phyloP scores from a whole-genome alignment of 257 asterid genomes.

The Solanum rostratum region DNA sequence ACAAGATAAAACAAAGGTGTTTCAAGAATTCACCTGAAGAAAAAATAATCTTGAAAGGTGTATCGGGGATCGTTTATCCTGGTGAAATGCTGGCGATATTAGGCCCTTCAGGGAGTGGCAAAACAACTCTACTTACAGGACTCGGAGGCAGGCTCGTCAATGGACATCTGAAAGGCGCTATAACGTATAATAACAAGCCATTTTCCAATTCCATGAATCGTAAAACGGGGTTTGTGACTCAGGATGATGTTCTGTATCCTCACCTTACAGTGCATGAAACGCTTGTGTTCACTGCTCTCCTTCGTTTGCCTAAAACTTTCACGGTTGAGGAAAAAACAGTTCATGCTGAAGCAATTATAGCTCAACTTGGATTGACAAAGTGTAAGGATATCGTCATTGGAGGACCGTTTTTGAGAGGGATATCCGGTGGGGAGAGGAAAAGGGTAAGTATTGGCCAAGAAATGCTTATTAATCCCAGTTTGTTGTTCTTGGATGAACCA shows the following conservation, averaged over 20 bases:
- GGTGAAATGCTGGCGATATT: slow-evolving; percentile 80
- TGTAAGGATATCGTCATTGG: slow-evolving; percentile 51
- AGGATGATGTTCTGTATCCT: slow-evolving; percentile 68
- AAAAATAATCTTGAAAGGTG: slow-evolving; percentile 48
- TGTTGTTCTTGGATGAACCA: slow-evolving; percentile 74
- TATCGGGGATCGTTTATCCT: slow-evolving; percentile 46
- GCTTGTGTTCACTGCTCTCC: slow-evolving; percentile 54
- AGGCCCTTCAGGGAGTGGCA: slow-evolving; percentile 94
- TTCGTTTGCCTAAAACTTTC: slow-evolving; percentile 45
- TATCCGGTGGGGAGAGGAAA: slow-evolving; percentile 78
- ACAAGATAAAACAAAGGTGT: slow-evolving; percentile 25
- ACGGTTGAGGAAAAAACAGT: slow-evolving; percentile 22
- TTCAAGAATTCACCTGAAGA: slow-evolving; percentile 17
- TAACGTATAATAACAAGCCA: slow-evolving; percentile 48
- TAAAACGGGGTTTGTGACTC: slow-evolving; percentile 69
- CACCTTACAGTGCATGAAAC: slow-evolving; percentile 78
- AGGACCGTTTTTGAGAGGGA: slow-evolving; percentile 34
- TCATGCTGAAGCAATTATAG: slow-evolving; percentile 40
- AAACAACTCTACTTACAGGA: slow-evolving; percentile 69
- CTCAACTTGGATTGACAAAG: slow-evolving; percentile 46
- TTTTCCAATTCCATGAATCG: slow-evolving; percentile 48
- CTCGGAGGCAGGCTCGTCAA: slow-evolving; percentile 50
- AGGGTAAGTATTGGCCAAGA: slow-evolving; percentile 83
- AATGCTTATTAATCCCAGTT: slow-evolving; percentile 68
- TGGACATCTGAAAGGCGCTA: slow-evolving; percentile 36